Base-by-base conservation (phyloP, 2,329 filamentous ascomycete species). In the Fusarium bulbicola region DNA sequence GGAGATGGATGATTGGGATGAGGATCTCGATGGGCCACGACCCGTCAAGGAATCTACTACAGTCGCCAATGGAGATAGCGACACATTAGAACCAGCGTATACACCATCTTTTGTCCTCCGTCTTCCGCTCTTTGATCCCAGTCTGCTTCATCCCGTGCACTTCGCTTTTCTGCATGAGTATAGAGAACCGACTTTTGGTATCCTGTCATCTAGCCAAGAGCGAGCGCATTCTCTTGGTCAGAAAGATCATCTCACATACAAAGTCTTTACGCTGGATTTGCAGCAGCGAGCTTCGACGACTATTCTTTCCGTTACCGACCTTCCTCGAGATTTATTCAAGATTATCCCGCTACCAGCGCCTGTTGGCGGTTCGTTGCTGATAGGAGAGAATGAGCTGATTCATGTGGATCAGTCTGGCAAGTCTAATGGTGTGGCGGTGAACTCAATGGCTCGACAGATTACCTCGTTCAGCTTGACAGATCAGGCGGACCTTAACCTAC, bases 361-460 rank as follows among this genome's bases (percentile, higher is more conserved):
- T 2, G 92, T 98, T 45, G 96, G 96, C 30, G 96, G 96, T 47
- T 93, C 95, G 42, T 85, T 99, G 21, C 87, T 99, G 21, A 85
- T 98, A 26, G 97, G 96, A 34, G 88, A 89, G 53, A 98, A 99
- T 79, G 95, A 98, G 79, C 83, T 99, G 70, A 93, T 99, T 68
- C 96, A 99, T 81, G 91, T 99, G 73, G 95, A 98, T 79, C 96
- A 99, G 85, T 94, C 94, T 16, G 96, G 96, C 36, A 98, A 97
- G 81, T 90, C 95, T 18, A 97, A 94, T 78, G 95, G 95, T 5
- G 92, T 98, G 66, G 95, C 93, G 8, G 93, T 99, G 72, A 99
- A 99, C 79, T 89, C 94, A 39, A 97, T 97, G 83, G 92, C 95
- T 9, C 94, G 92, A 80, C 90, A 93, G 69, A 90, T 90, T 72